Conservation (phyloP, 2,329 filamentous ascomycete species). For the Clathrospora elynae region DNA sequence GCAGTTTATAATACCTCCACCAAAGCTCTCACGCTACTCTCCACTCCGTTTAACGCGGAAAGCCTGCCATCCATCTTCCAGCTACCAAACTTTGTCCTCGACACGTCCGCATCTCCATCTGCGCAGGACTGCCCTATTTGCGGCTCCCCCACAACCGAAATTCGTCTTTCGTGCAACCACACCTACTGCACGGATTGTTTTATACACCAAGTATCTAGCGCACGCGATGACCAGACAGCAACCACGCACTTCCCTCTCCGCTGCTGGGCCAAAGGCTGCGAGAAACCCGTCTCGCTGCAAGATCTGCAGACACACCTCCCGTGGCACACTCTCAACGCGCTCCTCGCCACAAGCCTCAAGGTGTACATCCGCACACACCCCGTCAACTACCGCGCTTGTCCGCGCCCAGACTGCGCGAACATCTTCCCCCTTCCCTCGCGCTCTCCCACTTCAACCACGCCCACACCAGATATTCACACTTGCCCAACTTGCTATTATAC, state of each 20-base stretch:
- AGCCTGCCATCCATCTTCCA: too few relatives aligned
- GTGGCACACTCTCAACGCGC: neutral
- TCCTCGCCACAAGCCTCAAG: neutral
- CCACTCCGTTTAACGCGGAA: too few relatives aligned
- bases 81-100: too few relatives aligned
- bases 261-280: neutral
- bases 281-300: neutral
- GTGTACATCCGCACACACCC: neutral
- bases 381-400: neutral
- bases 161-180: neutral
- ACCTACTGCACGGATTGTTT: neutral
- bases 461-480: too few relatives aligned
- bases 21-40: too few relatives aligned
- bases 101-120: neutral
- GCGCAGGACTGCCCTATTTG: neutral
- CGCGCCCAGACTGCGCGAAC: neutral
- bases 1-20: neutral
- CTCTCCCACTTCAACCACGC: neutral
- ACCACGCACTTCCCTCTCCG: neutral
- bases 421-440: neutral
- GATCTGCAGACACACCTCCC: neutral
- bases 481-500: too few relatives aligned
- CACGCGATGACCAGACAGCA: neutral
- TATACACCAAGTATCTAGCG: neutral
- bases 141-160: neutral